Evolutionary conservation across 2,329 filamentous ascomycete genomes (phyloP), one percentile per base, ranked within the genome.

Genomic region (Paecilomyces dactylethromorphus): DNA sequence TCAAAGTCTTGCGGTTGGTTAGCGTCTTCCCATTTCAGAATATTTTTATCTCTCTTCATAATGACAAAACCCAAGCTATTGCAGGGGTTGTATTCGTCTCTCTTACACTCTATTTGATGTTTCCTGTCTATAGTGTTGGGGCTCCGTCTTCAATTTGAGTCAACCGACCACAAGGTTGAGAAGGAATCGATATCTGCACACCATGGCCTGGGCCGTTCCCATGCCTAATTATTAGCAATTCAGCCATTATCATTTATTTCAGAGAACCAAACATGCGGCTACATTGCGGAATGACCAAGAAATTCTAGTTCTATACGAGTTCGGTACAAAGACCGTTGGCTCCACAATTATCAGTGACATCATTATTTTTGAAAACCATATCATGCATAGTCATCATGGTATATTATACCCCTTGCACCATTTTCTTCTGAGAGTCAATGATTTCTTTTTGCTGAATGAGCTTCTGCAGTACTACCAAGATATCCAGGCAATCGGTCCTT

Each of bases 401-500:
- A 10, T 45, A 18, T 7, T 10, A 18, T 45, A 33, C 13, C 5
- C 11, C 32, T 45, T 18, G 39, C 3, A 3, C 39, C 13, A 13
- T 8, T 33, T 33, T 33, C 8, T 8, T 33, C 18, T 45, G 1
- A 6, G 5, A 45, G n/a, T 18, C 7, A 45, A 45, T 18, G 3
- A 18, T 4, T 7, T 10, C 32, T 33, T 8, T 8, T 18, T 45
- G n/a, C 10, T 45, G 15, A n/a, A 18, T 45, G n/a, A 29, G 26
- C 18, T 18, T 10, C 39, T 45, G 39, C 39, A 45, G 59, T 33
- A 64, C 65, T 64, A 84, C 81, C 82, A 84, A 0, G 82, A 78
- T 59, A 79, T 74, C 68, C 71, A 77, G 1, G 80, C 81, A 15
- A 83, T 18, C 0, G 72, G 65, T 0, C 79, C 75, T 12, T 72